Evolutionary conservation across 768 basidiomycete genomes (phyloP).

Genomic region (Lentinula edodes): DNA sequence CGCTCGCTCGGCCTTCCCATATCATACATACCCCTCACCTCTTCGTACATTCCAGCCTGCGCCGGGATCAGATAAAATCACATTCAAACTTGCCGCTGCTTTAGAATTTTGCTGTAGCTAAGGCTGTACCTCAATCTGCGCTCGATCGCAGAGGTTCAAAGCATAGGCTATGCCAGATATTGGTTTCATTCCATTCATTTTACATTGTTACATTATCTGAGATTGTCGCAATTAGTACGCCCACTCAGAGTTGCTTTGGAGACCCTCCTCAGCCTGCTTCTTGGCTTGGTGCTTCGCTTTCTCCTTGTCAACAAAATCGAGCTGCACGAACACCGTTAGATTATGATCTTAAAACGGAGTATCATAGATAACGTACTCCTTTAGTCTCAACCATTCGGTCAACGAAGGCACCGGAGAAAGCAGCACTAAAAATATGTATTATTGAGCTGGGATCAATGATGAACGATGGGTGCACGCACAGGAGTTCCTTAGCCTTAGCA

Average conservation of each 20-base stretch:
- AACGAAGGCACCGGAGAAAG: conserved; percentile 28
- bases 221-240: background rate
- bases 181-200: background rate
- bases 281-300: background rate
- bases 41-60: too few relatives aligned
- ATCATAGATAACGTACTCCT: conserved; percentile 23
- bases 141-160: too few relatives aligned
- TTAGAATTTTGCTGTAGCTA: too few relatives aligned
- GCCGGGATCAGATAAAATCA: too few relatives aligned
- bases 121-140: too few relatives aligned
- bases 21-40: too few relatives aligned
- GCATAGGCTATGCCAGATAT: too few relatives aligned
- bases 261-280: background rate
- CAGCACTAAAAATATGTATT: conserved; percentile 22
- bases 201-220: background rate
- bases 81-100: too few relatives aligned
- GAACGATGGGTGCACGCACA: conserved; percentile 9
- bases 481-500: conserved; percentile 40
- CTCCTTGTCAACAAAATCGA: background rate
- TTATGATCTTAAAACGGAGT: too few relatives aligned
- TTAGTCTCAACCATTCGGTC: conserved; percentile 39
- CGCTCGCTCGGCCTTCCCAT: too few relatives aligned
- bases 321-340: background rate
- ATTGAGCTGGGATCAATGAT: background rate
- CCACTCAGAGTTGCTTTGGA: background rate